Evolutionary conservation across 176 grass and related monocot species (phyloP).

Genomic region (maize (Zea mays)): DNA sequence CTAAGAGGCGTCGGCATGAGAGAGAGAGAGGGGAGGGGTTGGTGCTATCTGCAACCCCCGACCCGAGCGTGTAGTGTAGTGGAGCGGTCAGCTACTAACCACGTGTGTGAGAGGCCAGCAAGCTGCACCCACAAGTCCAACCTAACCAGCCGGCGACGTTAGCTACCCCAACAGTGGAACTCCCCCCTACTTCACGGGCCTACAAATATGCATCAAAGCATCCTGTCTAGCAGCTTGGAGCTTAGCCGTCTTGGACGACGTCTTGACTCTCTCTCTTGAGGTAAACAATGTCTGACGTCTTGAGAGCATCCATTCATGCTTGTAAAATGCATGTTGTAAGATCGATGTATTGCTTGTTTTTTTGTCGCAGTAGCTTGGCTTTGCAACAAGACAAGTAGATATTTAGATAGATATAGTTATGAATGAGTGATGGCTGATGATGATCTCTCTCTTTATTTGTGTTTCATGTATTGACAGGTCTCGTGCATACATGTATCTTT

Average conservation of each 20-base stretch:
- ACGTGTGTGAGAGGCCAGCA: conserved; percentile 23
- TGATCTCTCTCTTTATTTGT: background rate
- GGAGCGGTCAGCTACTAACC: background rate
- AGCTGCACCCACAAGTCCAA: conserved; percentile 38
- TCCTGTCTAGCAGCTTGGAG: background rate
- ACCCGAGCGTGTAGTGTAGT: background rate
- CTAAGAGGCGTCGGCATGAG: too few species aligned
- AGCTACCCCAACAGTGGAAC: too few species aligned
- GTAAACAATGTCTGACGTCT: background rate
- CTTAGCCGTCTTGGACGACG: too few species aligned
- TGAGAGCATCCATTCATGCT: background rate
- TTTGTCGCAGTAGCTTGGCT: background rate
- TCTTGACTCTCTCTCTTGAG: background rate
- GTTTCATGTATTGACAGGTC: background rate
- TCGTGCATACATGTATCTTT: background rate
- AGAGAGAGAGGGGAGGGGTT: background rate
- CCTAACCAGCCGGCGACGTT: background rate
- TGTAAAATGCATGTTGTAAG: background rate
- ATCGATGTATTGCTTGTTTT: background rate
- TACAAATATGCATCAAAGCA: background rate
- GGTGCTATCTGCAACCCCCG: conserved; percentile 6
- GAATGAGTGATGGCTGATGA: background rate
- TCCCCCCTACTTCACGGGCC: background rate
- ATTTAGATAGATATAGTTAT: background rate
- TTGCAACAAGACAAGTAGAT: background rate